Conservation (phyloP, 2,329 filamentous ascomycete genomes). For the Clonostachys rosea region DNA sequence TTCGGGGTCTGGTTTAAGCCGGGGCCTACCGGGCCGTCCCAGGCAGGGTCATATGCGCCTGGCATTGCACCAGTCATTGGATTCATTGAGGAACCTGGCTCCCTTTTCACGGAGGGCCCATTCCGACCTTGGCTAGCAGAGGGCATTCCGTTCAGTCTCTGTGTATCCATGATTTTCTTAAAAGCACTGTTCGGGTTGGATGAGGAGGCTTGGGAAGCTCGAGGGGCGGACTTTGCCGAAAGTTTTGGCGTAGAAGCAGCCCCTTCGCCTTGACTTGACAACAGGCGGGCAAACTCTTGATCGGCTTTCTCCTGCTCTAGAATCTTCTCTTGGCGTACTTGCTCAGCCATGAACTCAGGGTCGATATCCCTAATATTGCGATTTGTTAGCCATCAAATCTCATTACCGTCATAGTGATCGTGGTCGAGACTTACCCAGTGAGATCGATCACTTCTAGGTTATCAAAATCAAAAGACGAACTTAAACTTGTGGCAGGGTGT, state of each 20-base stretch:
- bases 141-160: constrained; percentile 9
- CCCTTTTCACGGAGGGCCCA: too few species aligned
- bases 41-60: constrained; percentile 7
- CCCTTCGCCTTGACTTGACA: constrained; percentile 12
- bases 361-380: background rate
- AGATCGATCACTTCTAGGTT: constrained; percentile 30
- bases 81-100: background rate
- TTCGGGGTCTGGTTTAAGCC: too few species aligned
- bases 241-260: background rate
- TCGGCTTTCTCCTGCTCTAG: constrained; percentile 19
- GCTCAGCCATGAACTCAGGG: background rate
- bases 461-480: constrained; percentile 1
- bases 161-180: constrained; percentile 18
- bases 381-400: background rate
- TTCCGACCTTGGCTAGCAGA: background rate
- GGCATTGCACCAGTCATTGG: background rate
- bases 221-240: constrained; percentile 1
- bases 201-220: background rate
- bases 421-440: constrained; percentile 24
- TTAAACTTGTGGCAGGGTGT: background rate
- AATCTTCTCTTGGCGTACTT: constrained; percentile 24
- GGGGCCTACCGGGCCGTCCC: constrained; percentile 6
- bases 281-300: constrained; percentile 15
- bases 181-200: constrained; percentile 13
- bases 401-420: background rate